Evolutionary conservation across 352 stramenopile genomes (phyloP).

Genomic region (Phytophthora nicotianae): DNA sequence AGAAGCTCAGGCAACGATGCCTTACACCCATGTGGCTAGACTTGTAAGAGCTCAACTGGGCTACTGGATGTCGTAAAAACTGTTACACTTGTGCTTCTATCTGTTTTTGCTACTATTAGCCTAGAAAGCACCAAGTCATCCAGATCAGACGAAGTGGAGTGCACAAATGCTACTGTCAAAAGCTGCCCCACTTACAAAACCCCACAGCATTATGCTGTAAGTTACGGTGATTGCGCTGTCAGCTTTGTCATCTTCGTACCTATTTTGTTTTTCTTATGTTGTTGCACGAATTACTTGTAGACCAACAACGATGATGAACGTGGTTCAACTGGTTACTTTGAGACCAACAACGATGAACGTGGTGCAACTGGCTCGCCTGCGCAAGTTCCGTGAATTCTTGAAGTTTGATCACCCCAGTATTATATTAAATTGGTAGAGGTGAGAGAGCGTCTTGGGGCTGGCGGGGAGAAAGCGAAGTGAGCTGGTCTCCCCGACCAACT

Average conservation of each 20-base stretch:
- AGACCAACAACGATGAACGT: conserved; percentile 64
- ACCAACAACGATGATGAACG: conserved; percentile 53
- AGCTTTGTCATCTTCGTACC: neutral
- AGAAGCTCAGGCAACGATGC: conserved; percentile 2
- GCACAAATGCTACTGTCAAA: conserved; percentile 57
- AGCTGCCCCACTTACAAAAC: conserved; percentile 31
- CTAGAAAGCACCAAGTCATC: conserved; percentile 42
- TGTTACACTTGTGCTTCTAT: conserved; percentile 8
- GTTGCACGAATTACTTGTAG: too few relatives aligned
- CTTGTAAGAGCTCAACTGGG: neutral
- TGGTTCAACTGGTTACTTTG: conserved; percentile 52
- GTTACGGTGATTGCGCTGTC: neutral
- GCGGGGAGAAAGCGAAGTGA: too few relatives aligned
- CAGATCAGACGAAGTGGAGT: conserved; percentile 58
- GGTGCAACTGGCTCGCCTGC: conserved; percentile 58
- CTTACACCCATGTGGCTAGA: neutral
- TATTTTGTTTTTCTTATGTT: neutral
- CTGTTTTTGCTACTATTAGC: conserved; percentile 4
- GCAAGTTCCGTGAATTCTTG: conserved; percentile 64
- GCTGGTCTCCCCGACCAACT: too few relatives aligned
- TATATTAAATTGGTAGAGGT: neutral
- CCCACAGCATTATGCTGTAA: conserved; percentile 10
- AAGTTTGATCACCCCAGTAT: conserved; percentile 55
- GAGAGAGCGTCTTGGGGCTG: too few relatives aligned
- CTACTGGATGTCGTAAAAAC: neutral